Base-by-base conservation (phyloP, 352 stramenopile species). In the Pythium folliculosum region DNA sequence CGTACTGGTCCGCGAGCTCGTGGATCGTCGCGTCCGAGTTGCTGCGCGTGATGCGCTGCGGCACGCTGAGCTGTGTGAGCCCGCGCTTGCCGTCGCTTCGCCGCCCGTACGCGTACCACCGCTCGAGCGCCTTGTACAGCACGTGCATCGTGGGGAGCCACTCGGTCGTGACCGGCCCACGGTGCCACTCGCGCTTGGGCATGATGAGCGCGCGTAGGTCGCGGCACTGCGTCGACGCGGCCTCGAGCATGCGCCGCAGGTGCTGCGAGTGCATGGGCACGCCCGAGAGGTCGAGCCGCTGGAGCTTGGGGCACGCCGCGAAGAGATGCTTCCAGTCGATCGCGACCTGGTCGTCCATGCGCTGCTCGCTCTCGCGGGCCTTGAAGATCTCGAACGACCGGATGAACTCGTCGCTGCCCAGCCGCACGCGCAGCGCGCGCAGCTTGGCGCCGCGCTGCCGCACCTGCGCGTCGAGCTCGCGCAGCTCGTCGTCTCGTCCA, bases 241-340 rank as follows among this genome's bases (percentile, higher is more conserved):
- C 66, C 3, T 64, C 35, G 1, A 72, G 55, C 21, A 72, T 64
- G 3, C 44, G 32, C 25, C 32, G 37, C 5, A 72, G 38, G 22
- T 72, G 66, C 17, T 37, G 25, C 27, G 53, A 65, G 37, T 67
- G 59, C 32, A 72, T 40, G 3, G 66, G 66, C 22, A 68, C 23
- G 1, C 60, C 47, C 16, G 52, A 60, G 6, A 72, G 30, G 48
- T 72, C 66, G 32, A 72, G 59, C 10, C 66, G 59, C 54, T 68
- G 59, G 53, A 72, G 48, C 32, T 69, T 44, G 1, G 59, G 43
- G 43, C 25, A 69, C 10, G 14, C 12, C 16, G 44, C 21, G 35
- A 79, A 63, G 2, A 79, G 14, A 16, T 10, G 22, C 0, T 32
- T 37, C 73, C 73, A 79, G 56, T 77, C 57, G 51, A 77, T 62